Percentiles rank a stretch among this genome's conserved stretches.
Evolutionary conservation across 2,329 filamentous ascomycete genomes (phyloP).

Genomic region (Rhinocladiella mackenziei): DNA sequence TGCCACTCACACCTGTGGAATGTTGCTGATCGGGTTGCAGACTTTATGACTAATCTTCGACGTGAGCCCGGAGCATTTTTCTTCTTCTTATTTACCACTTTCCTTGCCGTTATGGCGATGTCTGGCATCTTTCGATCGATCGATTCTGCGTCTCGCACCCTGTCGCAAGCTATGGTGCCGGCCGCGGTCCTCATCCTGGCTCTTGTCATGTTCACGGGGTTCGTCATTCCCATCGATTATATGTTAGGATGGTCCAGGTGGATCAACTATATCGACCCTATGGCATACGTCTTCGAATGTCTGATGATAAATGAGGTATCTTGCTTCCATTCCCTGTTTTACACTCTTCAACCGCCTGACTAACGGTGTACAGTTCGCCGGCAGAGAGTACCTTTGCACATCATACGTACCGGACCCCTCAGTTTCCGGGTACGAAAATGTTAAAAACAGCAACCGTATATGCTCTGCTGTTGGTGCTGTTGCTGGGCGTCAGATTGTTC

Average conservation of each 20-base stretch:
- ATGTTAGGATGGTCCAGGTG: conserved; percentile 63
- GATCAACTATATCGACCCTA: conserved; percentile 63
- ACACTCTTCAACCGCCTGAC: too few species aligned
- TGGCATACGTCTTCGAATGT: conserved; percentile 63
- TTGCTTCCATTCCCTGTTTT: too few species aligned
- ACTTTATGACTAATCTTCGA: conserved; percentile 81
- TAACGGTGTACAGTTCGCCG: too few species aligned
- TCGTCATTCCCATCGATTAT: conserved; percentile 56
- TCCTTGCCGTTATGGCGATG: conserved; percentile 55
- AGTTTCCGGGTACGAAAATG: conserved; percentile 46
- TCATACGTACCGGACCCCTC: conserved; percentile 43
- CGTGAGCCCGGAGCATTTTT: conserved; percentile 74
- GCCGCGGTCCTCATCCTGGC: conserved; percentile 47
- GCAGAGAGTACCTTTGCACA: conserved; percentile 54
- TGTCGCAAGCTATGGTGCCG: conserved; percentile 55
- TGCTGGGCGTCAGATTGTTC: conserved; percentile 50
- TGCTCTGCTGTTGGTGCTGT: conserved; percentile 58
- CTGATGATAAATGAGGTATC: conserved; percentile 54
- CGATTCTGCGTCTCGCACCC: conserved; percentile 65
- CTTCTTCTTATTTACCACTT: conserved; percentile 70
- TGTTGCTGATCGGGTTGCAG: too few species aligned
- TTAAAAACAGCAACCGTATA: conserved; percentile 62
- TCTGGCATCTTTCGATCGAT: conserved; percentile 46
- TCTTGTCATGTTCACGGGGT: conserved; percentile 56
- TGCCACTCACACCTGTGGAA: too few species aligned